These are phyloP conservation scores for Megacollybia platyphylla DNA, from an alignment of 1,284 basidiomycete genomes.

Conservation along the genomic window DNA sequence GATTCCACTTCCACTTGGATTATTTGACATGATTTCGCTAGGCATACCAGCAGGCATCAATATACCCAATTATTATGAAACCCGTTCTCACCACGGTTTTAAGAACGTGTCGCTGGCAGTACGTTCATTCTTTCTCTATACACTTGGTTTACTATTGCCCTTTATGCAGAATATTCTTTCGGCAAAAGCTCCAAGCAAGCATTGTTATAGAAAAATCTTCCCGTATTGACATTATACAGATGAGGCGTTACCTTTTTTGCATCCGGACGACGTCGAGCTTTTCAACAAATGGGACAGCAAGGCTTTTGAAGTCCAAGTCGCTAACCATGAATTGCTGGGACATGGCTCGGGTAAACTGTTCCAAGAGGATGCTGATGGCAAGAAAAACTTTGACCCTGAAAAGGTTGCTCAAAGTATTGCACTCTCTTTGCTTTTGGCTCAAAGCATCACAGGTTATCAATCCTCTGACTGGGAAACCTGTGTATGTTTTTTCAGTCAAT, in stretches of 20 bases:
- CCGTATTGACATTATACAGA: constrained; percentile 22
- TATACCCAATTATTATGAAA: constrained; percentile 69
- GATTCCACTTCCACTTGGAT: not conserved
- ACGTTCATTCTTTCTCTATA: constrained; percentile 12
- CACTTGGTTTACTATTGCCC: not conserved
- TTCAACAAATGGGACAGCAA: constrained; percentile 64
- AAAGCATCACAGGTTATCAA: constrained; percentile 46
- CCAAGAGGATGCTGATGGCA: constrained; percentile 62
- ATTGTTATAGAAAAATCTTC: not conserved
- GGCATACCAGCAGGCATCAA: constrained; percentile 81
- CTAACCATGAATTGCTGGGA: constrained; percentile 74
- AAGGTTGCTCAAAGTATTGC: constrained; percentile 18
- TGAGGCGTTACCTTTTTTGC: constrained; percentile 70
- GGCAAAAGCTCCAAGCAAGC: constrained; percentile 69
- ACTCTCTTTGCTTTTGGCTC: not conserved
- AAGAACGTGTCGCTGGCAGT: constrained; percentile 74
- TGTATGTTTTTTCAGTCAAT: constrained; percentile 28
- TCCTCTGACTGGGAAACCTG: constrained; percentile 70
- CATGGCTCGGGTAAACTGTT: constrained; percentile 75
- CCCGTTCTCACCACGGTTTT: constrained; percentile 69
- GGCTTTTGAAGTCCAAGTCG: constrained; percentile 77
- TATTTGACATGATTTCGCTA: constrained; percentile 10
- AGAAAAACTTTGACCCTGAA: constrained; percentile 65
- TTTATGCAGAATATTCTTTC: constrained; percentile 57
- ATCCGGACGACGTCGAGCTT: constrained; percentile 56